phyloP scores from a whole-genome alignment of 1,284 basidiomycete species.

The Trichosporon inkin region DNA sequence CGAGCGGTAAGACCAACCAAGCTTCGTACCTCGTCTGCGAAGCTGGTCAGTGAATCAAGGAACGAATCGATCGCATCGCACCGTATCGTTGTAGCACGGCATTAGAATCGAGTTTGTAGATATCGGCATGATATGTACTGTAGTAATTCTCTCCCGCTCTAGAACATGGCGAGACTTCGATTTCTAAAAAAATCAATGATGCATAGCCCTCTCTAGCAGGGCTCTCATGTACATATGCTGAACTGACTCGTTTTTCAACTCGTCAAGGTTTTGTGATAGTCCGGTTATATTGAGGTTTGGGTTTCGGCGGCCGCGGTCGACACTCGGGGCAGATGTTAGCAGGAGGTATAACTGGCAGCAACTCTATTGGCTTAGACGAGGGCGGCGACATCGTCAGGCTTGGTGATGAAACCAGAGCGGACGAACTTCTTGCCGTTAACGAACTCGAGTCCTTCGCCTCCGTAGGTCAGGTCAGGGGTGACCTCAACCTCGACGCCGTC shows the following conservation, averaged over 20 bases:
- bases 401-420: conserved; percentile 51
- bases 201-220: not conserved
- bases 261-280: not conserved
- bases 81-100: conserved; percentile 1
- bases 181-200: not conserved
- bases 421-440: conserved; percentile 73
- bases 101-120: not conserved
- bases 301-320: no score
- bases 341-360: no score
- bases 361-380: conserved; percentile 9
- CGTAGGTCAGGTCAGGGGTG: conserved; percentile 81
- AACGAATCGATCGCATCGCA: not conserved
- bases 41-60: conserved; percentile 50
- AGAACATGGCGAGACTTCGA: no score
- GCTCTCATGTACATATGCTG: conserved; percentile 9
- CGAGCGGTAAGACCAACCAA: conserved; percentile 53
- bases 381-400: conserved; percentile 26
- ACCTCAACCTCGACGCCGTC: conserved; percentile 73
- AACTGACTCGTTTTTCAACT: not conserved
- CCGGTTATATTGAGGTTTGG: no score
- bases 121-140: not conserved
- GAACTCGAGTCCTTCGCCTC: conserved; percentile 81
- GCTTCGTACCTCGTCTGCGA: conserved; percentile 68
- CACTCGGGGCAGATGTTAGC: no score
- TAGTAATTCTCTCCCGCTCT: no score